Evolutionary conservation across 2,329 filamentous ascomycete species (phyloP), one percentile per base, ranked within the genome.

Genomic region (Colletotrichum sp.): DNA sequence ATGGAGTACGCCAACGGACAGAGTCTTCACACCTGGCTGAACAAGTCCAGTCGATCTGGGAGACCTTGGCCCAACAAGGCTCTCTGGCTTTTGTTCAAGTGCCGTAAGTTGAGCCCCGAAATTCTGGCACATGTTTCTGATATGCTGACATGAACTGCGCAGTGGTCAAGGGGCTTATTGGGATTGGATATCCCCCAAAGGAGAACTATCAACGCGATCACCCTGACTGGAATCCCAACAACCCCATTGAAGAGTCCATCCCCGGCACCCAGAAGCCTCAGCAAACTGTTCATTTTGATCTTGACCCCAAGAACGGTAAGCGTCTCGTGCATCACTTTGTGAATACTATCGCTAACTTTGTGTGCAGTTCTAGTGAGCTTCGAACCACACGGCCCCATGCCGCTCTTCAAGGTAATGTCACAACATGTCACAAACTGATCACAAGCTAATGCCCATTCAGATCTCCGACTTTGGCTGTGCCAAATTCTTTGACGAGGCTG

Each of bases 271-370:
- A 16, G 6, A 66, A 2, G 33, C 31, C 34, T 76, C 36, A 73
- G 8, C 64, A 77, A n/a, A 70, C 74, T 2, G 47, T 29, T 16
- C 72, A 73, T 34, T 73, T 73, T 27, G 72, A 73, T 27, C 68
- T 73, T 6, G 81, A 83, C 61, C 77, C 78, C 54, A 55, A 75
- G 4, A 83, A 83, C 33, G 74, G 81, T 82, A 77, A 27, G 76
- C 2, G n/a, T 7, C 4, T 5, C n/a, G 12, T 27, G 6, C 4
- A 36, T 21, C 1, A 9, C 4, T 18, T 24, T 31, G 3, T 12
- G 7, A 15, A 16, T 13, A 9, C 21, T 6, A 18, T 15, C 43
- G 24, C 70, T 75, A 21, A 75, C n/a, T 5, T 12, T 29, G 11
- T n/a, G 7, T 29, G 18, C 18, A 70, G 66, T 75, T 11, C 15